Evolutionary conservation across 805 yeast genomes (phyloP).

Genomic region (Peterozyma toletana): DNA sequence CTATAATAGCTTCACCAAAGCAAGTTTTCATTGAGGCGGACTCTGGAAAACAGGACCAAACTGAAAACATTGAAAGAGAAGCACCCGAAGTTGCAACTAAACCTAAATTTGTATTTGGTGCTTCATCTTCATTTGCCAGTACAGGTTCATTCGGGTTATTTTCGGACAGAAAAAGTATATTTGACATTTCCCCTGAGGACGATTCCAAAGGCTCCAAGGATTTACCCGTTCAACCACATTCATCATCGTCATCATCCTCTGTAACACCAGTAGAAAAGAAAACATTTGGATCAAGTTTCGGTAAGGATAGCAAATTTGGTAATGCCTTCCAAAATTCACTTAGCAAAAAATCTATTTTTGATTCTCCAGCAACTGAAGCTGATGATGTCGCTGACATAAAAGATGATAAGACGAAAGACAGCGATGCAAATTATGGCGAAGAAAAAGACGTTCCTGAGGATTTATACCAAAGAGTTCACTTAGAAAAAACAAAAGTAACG

Average conservation of each 20-base stretch:
- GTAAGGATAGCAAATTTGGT: constrained; percentile 37
- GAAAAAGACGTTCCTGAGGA: constrained; percentile 21
- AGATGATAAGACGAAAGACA: constrained; percentile 13
- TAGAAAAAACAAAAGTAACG: constrained; percentile 49
- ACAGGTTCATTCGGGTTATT: constrained; percentile 28
- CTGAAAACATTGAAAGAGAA: constrained; percentile 3
- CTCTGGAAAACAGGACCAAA: not conserved
- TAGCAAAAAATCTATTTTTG: constrained; percentile 52
- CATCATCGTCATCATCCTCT: not conserved
- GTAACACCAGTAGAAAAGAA: constrained; percentile 15
- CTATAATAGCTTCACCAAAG: not conserved
- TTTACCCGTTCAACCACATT: not conserved
- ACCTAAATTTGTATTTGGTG: constrained; percentile 51
- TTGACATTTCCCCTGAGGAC: constrained; percentile 14
- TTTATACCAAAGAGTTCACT: constrained; percentile 49
- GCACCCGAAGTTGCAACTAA: constrained; percentile 2
- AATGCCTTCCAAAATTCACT: constrained; percentile 50
- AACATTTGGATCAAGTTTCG: constrained; percentile 19
- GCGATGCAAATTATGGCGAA: constrained; percentile 12
- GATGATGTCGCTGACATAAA: constrained; percentile 15
- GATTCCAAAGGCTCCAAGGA: constrained; percentile 2
- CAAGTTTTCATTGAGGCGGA: not conserved
- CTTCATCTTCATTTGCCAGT: constrained; percentile 42
- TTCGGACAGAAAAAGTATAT: constrained; percentile 22
- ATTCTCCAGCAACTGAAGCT: constrained; percentile 15